Conservation (phyloP, 768 basidiomycete genomes). For the Pulveroboletus sp. region DNA sequence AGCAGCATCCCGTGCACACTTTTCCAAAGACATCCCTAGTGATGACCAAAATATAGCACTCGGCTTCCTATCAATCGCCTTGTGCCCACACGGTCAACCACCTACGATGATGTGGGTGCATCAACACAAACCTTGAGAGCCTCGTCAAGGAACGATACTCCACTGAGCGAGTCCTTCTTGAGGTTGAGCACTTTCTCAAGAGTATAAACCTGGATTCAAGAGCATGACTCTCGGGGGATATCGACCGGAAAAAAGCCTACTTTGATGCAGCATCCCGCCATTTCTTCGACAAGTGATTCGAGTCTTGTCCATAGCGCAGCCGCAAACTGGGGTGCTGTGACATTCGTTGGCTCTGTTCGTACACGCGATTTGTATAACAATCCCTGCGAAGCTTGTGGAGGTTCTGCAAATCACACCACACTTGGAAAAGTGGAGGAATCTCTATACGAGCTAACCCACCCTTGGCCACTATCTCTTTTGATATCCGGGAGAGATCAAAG, state of each 20-base stretch:
- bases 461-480: slow-evolving; percentile 77
- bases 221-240: neutral
- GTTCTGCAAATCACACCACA: slow-evolving; percentile 8
- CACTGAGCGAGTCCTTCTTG: slow-evolving; percentile 78
- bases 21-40: slow-evolving; percentile 75
- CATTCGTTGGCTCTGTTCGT: slow-evolving; percentile 84
- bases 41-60: slow-evolving; percentile 89
- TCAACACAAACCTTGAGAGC: slow-evolving; percentile 73
- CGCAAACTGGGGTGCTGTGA: slow-evolving; percentile 84
- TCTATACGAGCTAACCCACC: slow-evolving; percentile 39
- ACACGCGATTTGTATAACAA: slow-evolving; percentile 79
- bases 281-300: slow-evolving; percentile 75
- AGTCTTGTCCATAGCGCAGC: slow-evolving; percentile 53
- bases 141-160: slow-evolving; percentile 81
- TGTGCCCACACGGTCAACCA: slow-evolving; percentile 4
- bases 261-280: slow-evolving; percentile 90
- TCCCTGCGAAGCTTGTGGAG: slow-evolving; percentile 29
- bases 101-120: neutral
- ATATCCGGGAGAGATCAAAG: slow-evolving; percentile 85
- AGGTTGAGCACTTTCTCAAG: slow-evolving; percentile 89
- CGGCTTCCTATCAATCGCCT: slow-evolving; percentile 88
- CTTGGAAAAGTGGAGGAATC: neutral
- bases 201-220: slow-evolving; percentile 68
- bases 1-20: slow-evolving; percentile 71
- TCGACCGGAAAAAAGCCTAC: slow-evolving; percentile 29